phyloP scores from a whole-genome alignment of 768 basidiomycete species.

The Suillus fuscotomentosus region DNA sequence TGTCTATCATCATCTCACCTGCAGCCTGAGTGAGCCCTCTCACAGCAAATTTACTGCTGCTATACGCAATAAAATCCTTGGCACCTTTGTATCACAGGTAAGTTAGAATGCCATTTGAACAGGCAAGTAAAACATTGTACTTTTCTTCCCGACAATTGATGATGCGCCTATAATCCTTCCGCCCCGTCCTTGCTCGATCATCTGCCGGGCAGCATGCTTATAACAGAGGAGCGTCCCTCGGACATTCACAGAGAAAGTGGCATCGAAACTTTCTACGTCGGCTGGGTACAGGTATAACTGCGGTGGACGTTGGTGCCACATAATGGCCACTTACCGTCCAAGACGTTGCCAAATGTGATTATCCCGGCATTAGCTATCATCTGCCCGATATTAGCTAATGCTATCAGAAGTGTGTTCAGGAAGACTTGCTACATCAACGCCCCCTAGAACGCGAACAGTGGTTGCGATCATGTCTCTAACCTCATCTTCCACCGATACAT shows the following conservation, averaged over 20 bases:
- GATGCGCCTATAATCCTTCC: constrained; percentile 42
- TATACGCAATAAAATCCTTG: constrained; percentile 18
- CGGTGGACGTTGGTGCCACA: not conserved
- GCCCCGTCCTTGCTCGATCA: constrained; percentile 39
- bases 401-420: not conserved
- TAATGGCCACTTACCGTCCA: not conserved
- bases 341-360: not conserved
- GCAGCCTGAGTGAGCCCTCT: constrained; percentile 26
- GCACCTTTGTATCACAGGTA: not conserved
- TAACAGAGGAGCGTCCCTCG: constrained; percentile 34
- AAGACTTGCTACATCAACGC: constrained; percentile 14
- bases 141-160: constrained; percentile 33
- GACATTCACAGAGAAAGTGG: constrained; percentile 32
- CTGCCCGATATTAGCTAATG: not conserved
- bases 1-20: constrained; percentile 3
- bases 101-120: not conserved
- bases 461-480: constrained; percentile 12
- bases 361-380: constrained; percentile 12
- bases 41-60: constrained; percentile 30
- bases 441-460: constrained; percentile 10
- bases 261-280: constrained; percentile 30
- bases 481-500: constrained; percentile 17
- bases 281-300: constrained; percentile 15
- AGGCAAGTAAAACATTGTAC: constrained; percentile 2
- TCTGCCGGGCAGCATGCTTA: constrained; percentile 36